Percentiles rank a stretch among this genome's conserved stretches.
These are phyloP conservation scores for Pleurotus sapidus DNA, from an alignment of 768 basidiomycete species.

Conservation along the genomic window DNA sequence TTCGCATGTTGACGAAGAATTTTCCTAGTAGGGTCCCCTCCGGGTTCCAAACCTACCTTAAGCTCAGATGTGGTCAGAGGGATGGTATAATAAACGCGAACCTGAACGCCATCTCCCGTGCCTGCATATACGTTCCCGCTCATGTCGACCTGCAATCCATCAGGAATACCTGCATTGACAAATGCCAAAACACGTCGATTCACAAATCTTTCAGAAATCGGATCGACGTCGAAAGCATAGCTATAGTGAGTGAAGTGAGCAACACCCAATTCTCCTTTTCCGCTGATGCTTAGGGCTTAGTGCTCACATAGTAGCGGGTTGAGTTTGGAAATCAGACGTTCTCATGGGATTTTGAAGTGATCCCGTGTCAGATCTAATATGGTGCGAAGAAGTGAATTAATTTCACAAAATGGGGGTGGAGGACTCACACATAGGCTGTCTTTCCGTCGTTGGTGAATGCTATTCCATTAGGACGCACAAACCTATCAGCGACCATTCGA, in stretches of 20 bases:
- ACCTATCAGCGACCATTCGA: slow-evolving; percentile 74
- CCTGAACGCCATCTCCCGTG: slow-evolving; percentile 66
- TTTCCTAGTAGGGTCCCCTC: slow-evolving; percentile 63
- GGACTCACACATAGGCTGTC: slow-evolving; percentile 59
- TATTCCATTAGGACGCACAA: slow-evolving; percentile 70
- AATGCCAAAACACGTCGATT: slow-evolving; percentile 70
- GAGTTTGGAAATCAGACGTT: slow-evolving; percentile 41
- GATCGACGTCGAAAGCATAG: slow-evolving; percentile 68
- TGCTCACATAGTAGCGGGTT: slow-evolving; percentile 66
- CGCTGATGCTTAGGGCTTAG: too few species aligned
- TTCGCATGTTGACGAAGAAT: slow-evolving; percentile 47
- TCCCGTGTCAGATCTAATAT: slow-evolving; percentile 49
- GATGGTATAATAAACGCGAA: slow-evolving; percentile 18
- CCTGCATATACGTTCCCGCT: slow-evolving; percentile 65
- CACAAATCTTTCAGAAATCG: slow-evolving; percentile 44
- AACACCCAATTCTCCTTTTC: too few species aligned
- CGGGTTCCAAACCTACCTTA: slow-evolving; percentile 46
- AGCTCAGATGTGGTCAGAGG: background rate
- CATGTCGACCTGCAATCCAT: slow-evolving; percentile 64
- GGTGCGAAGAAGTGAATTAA: background rate
- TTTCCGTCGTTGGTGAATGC: slow-evolving; percentile 64
- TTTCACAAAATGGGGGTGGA: background rate
- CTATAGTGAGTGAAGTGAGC: slow-evolving; percentile 25
- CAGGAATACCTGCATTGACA: slow-evolving; percentile 60
- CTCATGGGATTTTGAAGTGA: slow-evolving; percentile 41